phyloP scores from a whole-genome alignment of 163 green algal genomes.

The Trebouxia gelatinosa region DNA sequence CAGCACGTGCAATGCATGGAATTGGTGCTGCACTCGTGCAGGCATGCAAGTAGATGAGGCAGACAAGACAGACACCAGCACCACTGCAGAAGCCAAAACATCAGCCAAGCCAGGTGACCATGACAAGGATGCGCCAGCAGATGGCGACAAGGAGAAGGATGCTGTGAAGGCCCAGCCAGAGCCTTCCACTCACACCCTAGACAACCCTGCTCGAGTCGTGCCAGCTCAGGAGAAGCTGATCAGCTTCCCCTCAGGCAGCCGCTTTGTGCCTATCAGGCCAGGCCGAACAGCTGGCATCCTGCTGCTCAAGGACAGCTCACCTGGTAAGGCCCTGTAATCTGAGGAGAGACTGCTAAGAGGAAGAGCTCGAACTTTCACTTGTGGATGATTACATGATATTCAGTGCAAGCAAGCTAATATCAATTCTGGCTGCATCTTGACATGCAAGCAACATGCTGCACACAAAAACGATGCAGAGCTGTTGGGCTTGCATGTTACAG shows the following conservation, averaged over 20 bases:
- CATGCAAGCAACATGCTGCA: no score
- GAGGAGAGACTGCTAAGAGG: no score
- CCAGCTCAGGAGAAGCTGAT: conserved; percentile 79
- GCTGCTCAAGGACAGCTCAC: conserved; percentile 52
- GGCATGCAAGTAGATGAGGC: conserved; percentile 33
- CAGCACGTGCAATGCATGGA: conserved; percentile 27
- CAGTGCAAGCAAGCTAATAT: no score
- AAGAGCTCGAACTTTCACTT: no score
- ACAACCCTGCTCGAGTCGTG: conserved; percentile 89
- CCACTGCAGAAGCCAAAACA: conserved; percentile 16
- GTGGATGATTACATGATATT: no score
- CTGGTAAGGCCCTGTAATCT: no score
- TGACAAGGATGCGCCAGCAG: conserved; percentile 42
- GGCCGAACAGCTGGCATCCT: conserved; percentile 52
- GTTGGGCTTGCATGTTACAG: no score
- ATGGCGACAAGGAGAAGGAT: conserved; percentile 47
- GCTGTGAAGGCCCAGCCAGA: conserved; percentile 43
- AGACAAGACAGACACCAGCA: conserved; percentile 21
- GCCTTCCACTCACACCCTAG: conserved; percentile 47
- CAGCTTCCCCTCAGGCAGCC: conserved; percentile 47
- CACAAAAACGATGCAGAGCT: no score
- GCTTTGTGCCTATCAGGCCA: conserved; percentile 64
- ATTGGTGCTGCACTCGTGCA: no score
- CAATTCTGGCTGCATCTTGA: no score
- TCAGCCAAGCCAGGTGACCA: conserved; percentile 33